Evolutionary conservation across 2,329 filamentous ascomycete genomes (phyloP).

Genomic region (Nothomitra cinnamomea): DNA sequence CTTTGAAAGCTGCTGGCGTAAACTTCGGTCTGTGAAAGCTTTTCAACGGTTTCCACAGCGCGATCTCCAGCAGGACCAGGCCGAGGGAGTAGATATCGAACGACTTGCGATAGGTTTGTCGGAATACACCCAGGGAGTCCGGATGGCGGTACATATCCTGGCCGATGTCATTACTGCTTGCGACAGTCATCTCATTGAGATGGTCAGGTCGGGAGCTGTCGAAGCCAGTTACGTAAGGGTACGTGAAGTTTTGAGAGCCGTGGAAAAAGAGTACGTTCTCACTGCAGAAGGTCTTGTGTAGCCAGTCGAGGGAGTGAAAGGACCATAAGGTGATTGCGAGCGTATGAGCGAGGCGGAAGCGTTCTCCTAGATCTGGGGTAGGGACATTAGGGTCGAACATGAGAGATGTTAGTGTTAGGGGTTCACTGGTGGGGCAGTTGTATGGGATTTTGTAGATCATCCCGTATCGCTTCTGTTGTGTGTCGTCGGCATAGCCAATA

Average conservation of each 20-base stretch:
- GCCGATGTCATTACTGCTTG: slow-evolving; percentile 26
- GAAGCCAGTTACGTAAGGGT: slow-evolving; percentile 24
- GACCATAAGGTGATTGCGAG: slow-evolving; percentile 30
- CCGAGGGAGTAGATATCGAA: slow-evolving; percentile 32
- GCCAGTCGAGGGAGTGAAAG: slow-evolving; percentile 37
- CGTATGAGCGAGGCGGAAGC: slow-evolving; percentile 25
- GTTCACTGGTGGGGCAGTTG: neutral
- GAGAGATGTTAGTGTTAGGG: slow-evolving; percentile 18
- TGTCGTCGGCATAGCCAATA: slow-evolving; percentile 30
- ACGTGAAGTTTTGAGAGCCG: slow-evolving; percentile 16
- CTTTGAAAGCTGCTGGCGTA: slow-evolving; percentile 25
- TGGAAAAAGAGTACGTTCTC: slow-evolving; percentile 27
- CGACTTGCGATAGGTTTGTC: slow-evolving; percentile 23
- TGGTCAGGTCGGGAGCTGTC: slow-evolving; percentile 24
- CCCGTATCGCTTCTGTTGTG: slow-evolving; percentile 23
- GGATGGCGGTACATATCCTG: slow-evolving; percentile 32
- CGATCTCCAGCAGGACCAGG: slow-evolving; percentile 33
- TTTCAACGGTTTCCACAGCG: slow-evolving; percentile 29
- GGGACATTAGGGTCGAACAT: slow-evolving; percentile 26
- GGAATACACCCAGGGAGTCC: slow-evolving; percentile 22
- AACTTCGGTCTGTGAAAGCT: slow-evolving; percentile 27
- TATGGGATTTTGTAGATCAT: slow-evolving; percentile 23
- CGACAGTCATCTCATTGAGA: slow-evolving; percentile 22
- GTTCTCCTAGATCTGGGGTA: slow-evolving; percentile 28
- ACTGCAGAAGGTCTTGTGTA: slow-evolving; percentile 28